Base-by-base conservation (phyloP, 768 basidiomycete species). In the Fomitopsis pulvina region DNA sequence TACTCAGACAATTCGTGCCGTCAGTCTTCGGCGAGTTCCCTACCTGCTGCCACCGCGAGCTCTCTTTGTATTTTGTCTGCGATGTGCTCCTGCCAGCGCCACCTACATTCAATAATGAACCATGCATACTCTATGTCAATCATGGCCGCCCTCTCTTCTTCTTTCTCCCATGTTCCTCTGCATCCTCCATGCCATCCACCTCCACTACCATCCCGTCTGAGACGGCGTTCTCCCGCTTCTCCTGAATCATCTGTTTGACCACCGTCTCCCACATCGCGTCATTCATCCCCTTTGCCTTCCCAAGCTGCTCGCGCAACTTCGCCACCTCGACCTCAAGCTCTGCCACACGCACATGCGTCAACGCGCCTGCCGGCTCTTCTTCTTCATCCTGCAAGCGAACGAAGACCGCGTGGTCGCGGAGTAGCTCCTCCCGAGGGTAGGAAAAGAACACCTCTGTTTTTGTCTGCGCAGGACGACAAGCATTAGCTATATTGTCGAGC, bases 221-320 rank as follows among this genome's bases (percentile, higher is more conserved):
- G 12, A 37, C 52, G 21, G 52, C 48, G 51, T 51, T 54, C 38
- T 64, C 64, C 42, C 68, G 63, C 10, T 61, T 65, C 41, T 70
- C 67, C n/a, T 65, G 62, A 2, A 85, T 67, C 12, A 83, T 66
- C 40, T 69, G 76, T 55, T 86, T 82, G 25, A 94, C 86, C 1
- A 92, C 78, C 2, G 76, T 79, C 56, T 88, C 85, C 94, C 94
- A 96, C 85, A 96, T 95, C 46, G 78, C 75, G 60, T 96, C 92
- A 58, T 96, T 97, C 52, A 96, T 75, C n/a, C 85, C 80, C 61
- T 92, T 91, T 4, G 94, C 94, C 62, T 81, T 84, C 24, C 80
- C 79, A 5, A 97, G 70, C 53, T 92, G 84, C 41, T 80, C 77
- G 41, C 74, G 78, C 50, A 95, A 65, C 22, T 65, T 68, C 44